Conservation (phyloP, 1,284 basidiomycete genomes). For the Sporisorium sorghi region DNA sequence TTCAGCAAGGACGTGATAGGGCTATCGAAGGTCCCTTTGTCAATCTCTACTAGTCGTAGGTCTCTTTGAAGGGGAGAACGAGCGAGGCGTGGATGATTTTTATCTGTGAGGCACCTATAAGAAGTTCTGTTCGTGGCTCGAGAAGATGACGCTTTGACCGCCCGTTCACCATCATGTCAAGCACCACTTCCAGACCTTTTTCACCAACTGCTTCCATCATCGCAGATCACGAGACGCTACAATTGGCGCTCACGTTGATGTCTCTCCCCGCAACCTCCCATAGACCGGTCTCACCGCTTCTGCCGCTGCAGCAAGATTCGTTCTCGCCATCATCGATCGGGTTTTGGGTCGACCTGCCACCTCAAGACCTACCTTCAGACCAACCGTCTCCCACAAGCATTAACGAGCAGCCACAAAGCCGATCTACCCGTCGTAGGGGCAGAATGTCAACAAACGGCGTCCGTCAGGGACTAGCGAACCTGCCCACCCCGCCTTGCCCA, state of each 20-base stretch:
- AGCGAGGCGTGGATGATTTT: background rate
- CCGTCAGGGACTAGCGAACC: constrained; percentile 16
- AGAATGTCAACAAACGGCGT: background rate
- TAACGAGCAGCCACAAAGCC: background rate
- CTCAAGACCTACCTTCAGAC: background rate
- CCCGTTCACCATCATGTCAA: background rate
- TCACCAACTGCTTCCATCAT: background rate
- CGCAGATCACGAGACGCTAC: constrained; percentile 2
- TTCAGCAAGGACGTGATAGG: background rate
- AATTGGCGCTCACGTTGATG: constrained; percentile 17
- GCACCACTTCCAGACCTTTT: background rate
- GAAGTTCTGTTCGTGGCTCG: too few species aligned
- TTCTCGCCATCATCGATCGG: constrained; percentile 4
- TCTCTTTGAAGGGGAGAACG: background rate
- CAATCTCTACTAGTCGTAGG: background rate
- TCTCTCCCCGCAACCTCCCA: constrained; percentile 2
- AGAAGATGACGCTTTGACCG: background rate
- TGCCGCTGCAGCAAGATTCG: background rate
- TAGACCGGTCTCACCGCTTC: background rate
- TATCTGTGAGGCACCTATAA: background rate
- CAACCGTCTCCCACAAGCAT: background rate
- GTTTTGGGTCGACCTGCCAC: constrained; percentile 9
- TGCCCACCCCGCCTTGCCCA: constrained; percentile 12
- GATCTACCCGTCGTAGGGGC: background rate
- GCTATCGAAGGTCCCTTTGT: background rate